Evolutionary conservation across 208 protist species (phyloP).

Genomic region (Trichomonas gallinae): DNA sequence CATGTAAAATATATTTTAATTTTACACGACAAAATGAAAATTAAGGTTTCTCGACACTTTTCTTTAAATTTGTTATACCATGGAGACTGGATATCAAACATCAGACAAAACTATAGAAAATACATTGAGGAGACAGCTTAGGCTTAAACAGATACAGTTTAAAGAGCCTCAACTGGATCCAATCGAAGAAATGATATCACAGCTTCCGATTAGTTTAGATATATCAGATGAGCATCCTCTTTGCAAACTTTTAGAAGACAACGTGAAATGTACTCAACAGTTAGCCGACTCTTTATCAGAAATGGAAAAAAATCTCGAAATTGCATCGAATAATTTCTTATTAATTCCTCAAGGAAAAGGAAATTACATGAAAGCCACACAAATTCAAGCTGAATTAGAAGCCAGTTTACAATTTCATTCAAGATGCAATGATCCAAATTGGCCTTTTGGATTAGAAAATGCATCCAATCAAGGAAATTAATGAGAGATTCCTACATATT

Average conservation of each 20-base stretch:
- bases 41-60: no score
- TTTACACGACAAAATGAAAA: no score
- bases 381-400: background rate
- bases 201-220: background rate
- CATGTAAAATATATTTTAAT: no score
- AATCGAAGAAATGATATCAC: background rate
- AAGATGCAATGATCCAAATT: background rate
- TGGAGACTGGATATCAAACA: no score
- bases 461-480: no score
- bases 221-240: background rate
- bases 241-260: background rate
- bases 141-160: background rate
- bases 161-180: background rate
- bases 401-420: background rate
- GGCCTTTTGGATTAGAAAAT: no score
- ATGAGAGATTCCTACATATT: no score
- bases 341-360: background rate
- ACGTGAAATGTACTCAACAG: background rate
- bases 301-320: background rate
- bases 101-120: no score
- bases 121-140: background rate
- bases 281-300: background rate
- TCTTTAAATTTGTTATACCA: no score
- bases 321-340: background rate
- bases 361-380: background rate